Evolutionary conservation across 768 basidiomycete species (phyloP), one percentile per base, ranked within the genome.

Genomic region (Xerocomellus amylosporus): DNA sequence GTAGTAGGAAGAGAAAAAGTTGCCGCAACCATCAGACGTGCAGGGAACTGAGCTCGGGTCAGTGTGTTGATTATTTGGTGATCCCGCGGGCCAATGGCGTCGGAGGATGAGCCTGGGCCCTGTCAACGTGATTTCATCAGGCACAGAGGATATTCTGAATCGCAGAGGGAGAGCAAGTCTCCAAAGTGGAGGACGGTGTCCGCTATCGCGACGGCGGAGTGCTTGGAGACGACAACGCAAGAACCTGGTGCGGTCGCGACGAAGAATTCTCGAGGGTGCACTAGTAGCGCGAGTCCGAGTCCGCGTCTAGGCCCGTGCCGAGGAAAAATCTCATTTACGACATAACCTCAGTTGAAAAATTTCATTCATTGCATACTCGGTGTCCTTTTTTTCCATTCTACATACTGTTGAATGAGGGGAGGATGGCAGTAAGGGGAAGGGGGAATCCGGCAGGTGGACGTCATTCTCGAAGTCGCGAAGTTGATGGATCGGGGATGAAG

Each of bases 401-500:
- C n/a, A 5, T 2, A 33, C 0, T 33, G 5, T 24, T 26, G 13
- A 41, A 19, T 19, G 46, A 8, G 15, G 5, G n/a, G 17, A 14
- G 26, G 26, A 12, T 44, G 49, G 45, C 28, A 19, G 20, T 31
- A 39, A 31, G 47, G 46, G 37, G 34, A 20, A n/a, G 34, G 28
- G 34, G 28, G 28, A 8, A 1, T 26, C 26, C 26, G 5, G 26
- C 19, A 8, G 26, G 15, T 10, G 28, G 17, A 30, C 34, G n/a
- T 42, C 33, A 26, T 39, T 44, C 24, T 15, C 30, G 37, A 44
- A 42, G 39, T 4, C 9, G 17, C 9, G 38, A 59, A 48, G 45
- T 17, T 28, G 50, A 40, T 38, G 19, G 37, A 58, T 49, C 51
- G 60, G 60, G 24, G 0, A 38, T 51, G 54, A 42, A 34, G 13